Evolutionary conservation across 1,139 yeast genomes (phyloP).

Genomic region (Nakaseomyces uthaithaninus): DNA sequence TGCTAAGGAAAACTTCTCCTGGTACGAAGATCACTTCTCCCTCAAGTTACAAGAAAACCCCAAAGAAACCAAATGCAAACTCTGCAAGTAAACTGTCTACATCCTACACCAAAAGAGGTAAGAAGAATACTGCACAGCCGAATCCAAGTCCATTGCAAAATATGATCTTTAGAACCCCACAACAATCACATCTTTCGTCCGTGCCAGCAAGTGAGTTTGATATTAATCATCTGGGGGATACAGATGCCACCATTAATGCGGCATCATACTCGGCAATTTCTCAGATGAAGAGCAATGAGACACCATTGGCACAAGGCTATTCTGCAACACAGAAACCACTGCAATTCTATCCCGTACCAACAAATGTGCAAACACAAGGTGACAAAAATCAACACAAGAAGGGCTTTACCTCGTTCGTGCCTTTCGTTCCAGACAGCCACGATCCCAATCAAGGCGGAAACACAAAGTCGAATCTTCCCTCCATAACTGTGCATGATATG

Average conservation of each 20-base stretch:
- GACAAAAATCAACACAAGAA: background rate
- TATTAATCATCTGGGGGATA: conserved; percentile 8
- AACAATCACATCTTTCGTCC: conserved; percentile 14
- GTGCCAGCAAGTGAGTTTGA: conserved; percentile 10
- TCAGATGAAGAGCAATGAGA: conserved; percentile 13
- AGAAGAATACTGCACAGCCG: conserved; percentile 16
- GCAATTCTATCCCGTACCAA: conserved; percentile 29
- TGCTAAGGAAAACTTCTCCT: conserved; percentile 28
- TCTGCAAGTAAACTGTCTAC: conserved; percentile 14
- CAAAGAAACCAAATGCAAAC: conserved; percentile 25
- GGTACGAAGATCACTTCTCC: conserved; percentile 27
- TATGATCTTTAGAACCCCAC: conserved; percentile 30
- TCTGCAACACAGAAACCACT: conserved; percentile 31
- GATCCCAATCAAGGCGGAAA: background rate
- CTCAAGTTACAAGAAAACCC: conserved; percentile 31
- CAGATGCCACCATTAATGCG: conserved; percentile 10
- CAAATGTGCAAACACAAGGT: conserved; percentile 10
- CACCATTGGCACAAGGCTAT: conserved; percentile 20
- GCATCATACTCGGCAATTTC: conserved; percentile 13
- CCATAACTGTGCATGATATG: conserved; percentile 4
- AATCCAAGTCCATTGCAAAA: conserved; percentile 31
- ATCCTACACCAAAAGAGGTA: conserved; percentile 21
- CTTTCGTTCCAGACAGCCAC: conserved; percentile 6
- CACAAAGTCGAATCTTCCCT: background rate
- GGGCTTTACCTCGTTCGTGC: conserved; percentile 4